Percentiles rank a stretch among this genome's conserved stretches.
phyloP scores from a whole-genome alignment of 306 rosid species.

The Inga leiocalycina region DNA sequence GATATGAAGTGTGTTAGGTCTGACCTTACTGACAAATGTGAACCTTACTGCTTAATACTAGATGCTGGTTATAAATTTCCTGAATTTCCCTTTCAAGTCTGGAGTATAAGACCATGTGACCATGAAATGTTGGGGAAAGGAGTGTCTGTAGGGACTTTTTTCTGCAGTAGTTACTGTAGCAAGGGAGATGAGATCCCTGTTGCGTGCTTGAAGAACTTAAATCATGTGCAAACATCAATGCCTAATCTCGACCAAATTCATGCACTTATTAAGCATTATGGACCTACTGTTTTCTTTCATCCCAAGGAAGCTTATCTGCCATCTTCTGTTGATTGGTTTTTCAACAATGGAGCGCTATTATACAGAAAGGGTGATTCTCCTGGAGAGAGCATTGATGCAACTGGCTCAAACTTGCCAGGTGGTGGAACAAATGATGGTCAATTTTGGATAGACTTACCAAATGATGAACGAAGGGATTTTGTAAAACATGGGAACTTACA shows the following conservation, averaged over 20 bases:
- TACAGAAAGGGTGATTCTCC: slow-evolving; percentile 43
- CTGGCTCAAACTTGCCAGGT: slow-evolving; percentile 74
- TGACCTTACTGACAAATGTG: slow-evolving; percentile 70
- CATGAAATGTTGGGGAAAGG: slow-evolving; percentile 77
- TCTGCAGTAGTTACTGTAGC: slow-evolving; percentile 45
- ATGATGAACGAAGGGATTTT: slow-evolving; percentile 52
- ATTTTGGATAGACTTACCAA: slow-evolving; percentile 89
- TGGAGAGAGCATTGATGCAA: slow-evolving; percentile 64
- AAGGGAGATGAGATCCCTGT: slow-evolving; percentile 57
- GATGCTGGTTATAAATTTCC: slow-evolving; percentile 37
- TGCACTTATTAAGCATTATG: slow-evolving; percentile 81
- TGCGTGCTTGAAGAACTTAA: slow-evolving; percentile 82
- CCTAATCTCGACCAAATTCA: slow-evolving; percentile 73
- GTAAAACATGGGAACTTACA: slow-evolving; percentile 65
- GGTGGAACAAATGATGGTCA: slow-evolving; percentile 68
- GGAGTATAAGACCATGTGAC: slow-evolving; percentile 65
- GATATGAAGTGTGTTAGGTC: slow-evolving; percentile 75
- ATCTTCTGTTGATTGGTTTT: slow-evolving; percentile 93
- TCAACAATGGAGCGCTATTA: slow-evolving; percentile 64
- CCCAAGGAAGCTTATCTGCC: slow-evolving; percentile 85
- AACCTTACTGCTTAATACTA: slow-evolving; percentile 54
- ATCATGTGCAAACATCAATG: slow-evolving; percentile 58
- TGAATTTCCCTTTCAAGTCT: slow-evolving; percentile 55
- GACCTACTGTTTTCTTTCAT: slow-evolving; percentile 87
- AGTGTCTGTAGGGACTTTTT: slow-evolving; percentile 73